Evolutionary conservation across 805 yeast species (phyloP), one percentile per base, ranked within the genome.

Genomic region (Saccharomycopsis fermentans): DNA sequence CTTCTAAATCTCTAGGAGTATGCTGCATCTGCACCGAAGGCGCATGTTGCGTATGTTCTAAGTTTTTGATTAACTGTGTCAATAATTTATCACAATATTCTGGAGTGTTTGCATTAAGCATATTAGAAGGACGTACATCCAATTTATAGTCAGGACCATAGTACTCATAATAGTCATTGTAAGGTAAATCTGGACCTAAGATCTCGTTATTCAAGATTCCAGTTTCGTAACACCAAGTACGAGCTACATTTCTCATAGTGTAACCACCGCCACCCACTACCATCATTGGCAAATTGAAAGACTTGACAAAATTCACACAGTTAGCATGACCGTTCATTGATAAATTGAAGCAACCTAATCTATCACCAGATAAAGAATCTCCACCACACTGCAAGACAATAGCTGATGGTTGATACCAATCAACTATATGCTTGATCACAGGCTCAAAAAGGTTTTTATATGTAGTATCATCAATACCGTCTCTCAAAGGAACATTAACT

Each of bases 371-470:
- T 55, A 94, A 77, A 1, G 98, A 91, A 70, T 94, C 99, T 32
- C 97, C 99, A 54, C 99, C 99, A 75, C 97, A 90, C 73, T 94
- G 99, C 63, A 91, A 81, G n/a, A 94, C 97, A 62, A 94, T 86
- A 0, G 96, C 97, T 8, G 95, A 83, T 1, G 99, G 99, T 71
- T 88, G 96, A 73, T 87, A 94, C 87, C 89, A 84, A 64, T 84
- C 89, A 76, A 84, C 80, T 63, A 84, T 80, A 59, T 84, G 82
- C 51, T 83, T 78, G 63, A 95, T 87, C 48, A 90, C 80, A 2
- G 97, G 98, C 70, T 90, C 97, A 65, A 95, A 84, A 54, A 94
- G 81, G 17, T 94, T 83, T 73, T 84, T 87, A 69, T 82, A 71
- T 64, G 81, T 70, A 64, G 75, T 88, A 71, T 94, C 99, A 69